Evolutionary conservation across 257 asterid species (phyloP), one percentile per base, ranked within the genome.

Genomic region (Fraxinus americana): DNA sequence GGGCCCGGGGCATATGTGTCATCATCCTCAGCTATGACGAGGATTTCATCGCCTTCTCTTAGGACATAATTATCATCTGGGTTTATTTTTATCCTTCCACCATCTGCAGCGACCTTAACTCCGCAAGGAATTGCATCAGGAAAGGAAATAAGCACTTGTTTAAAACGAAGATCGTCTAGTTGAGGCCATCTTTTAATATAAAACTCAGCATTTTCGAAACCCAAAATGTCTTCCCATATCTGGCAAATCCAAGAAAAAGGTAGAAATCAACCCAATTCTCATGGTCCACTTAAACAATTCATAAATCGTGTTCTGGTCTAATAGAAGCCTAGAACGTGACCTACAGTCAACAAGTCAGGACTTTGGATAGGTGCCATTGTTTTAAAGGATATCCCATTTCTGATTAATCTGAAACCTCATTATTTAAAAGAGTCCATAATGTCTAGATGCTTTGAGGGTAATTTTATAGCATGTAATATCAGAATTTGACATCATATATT

Each of bases 151-250:
- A 94, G 88, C 52, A 91, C 94, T 74, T 94, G 97, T 84, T 87
- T 88, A 76, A 92, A 94, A 82, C 86, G 80, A 73, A 75, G 84
- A 79, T 97, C 98, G 80, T 91, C 95, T 83, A 92, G 77, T 82
- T 90, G 91, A 45, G 95, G 95, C 98, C 98, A 94, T 78, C 97
- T 89, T 82, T 94, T 90, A 75, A 94, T 92, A 84, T 94, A 94
- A 78, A 94, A 94, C 71, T 94, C 98, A 0, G 98, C 98, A 87
- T 94, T 94, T 86, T 94, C 98, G 61, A 94, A 94, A 80, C 98
- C 98, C 88, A 94, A 80, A 81, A 94, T 94, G 86, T 94, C 98
- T 83, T 94, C 98, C 98, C 98, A 94, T 85, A 94, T 94, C 98
- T 94, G 92, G 86, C 79, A 82, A 71, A 77, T 70, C 73, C 69